Evolutionary conservation across 352 stramenopile genomes (phyloP), one percentile per base, ranked within the genome.

Genomic region (Vaucheria bursata): DNA sequence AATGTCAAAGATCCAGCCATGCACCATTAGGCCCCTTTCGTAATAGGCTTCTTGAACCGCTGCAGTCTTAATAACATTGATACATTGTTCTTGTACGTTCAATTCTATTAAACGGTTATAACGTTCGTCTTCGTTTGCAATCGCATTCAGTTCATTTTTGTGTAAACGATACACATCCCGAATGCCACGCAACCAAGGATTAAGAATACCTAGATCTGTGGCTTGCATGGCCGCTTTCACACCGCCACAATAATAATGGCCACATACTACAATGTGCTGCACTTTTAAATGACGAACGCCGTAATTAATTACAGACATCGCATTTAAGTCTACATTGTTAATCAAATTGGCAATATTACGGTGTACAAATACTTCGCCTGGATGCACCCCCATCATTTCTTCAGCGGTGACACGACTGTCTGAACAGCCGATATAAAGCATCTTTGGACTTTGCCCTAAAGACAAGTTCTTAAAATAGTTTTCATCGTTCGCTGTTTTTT

Each of bases 131-230:
- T 83, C 79, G 85, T 95, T 86, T 0, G 88, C 81, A 64, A 96
- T 96, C 31, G 82, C 73, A 36, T 87, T 66, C 38, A 96, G 81
- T 79, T 95, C 90, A 33, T 91, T 84, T 50, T 90, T 86, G 85
- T 96, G 89, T 7, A 94, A 75, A 50, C 90, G 88, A 33, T 87
- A 88, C 36, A 96, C 90, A 75, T 94, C 90, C 7, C 89, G 88
- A 52, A 96, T 94, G 79, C 91, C 93, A 79, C 86, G 86, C 37
- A 95, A 79, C 90, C 91, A 96, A 75, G 93, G 91, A 85, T 94
- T 89, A 2, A 95, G 52, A 25, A 34, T 34, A 1, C 66, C 64
- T 18, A 50, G 79, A 32, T 84, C 66, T 39, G 68, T 38, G 1
- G 25, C 70, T 25, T 76, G 73, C 71, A 85, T 83, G 45, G 89